Conservation (phyloP, 163 green algal species). For the Chlamydomonas reinhardtii region DNA sequence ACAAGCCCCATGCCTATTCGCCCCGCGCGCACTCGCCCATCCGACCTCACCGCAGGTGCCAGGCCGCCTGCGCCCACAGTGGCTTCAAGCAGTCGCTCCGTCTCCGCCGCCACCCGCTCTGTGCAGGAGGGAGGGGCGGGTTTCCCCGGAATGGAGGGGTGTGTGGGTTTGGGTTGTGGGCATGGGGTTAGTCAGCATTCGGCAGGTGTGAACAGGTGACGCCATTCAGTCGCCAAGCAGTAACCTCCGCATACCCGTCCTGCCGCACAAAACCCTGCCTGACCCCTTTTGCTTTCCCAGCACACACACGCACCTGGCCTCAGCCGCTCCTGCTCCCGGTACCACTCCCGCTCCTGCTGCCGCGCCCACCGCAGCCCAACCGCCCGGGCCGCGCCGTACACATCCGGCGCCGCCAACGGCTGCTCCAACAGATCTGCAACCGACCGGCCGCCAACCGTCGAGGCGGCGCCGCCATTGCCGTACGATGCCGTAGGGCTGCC, state of each 20-base stretch:
- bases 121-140: background rate
- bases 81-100: slow-evolving; percentile 25
- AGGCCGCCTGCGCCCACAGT: slow-evolving; percentile 20
- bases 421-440: background rate
- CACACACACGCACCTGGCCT: background rate
- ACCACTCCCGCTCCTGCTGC: slow-evolving; percentile 36
- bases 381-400: background rate
- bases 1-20: too few species aligned
- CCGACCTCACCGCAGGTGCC: background rate
- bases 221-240: too few species aligned
- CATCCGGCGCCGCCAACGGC: background rate
- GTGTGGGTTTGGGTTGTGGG: too few species aligned
- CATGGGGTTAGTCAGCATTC: too few species aligned
- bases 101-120: slow-evolving; percentile 32
- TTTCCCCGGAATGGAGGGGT: background rate
- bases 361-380: slow-evolving; percentile 4
- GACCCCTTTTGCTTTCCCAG: too few species aligned
- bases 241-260: too few species aligned
- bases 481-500: background rate
- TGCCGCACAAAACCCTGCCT: too few species aligned
- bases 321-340: slow-evolving; percentile 10
- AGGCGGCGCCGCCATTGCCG: background rate
- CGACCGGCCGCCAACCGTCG: background rate
- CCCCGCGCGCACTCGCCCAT: too few species aligned
- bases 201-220: too few species aligned